A percentile compares a stretch with the other conserved stretches of the same genome.
Conservation (phyloP, 1,139 yeast species). For the Yamadazyma friedrichii region DNA sequence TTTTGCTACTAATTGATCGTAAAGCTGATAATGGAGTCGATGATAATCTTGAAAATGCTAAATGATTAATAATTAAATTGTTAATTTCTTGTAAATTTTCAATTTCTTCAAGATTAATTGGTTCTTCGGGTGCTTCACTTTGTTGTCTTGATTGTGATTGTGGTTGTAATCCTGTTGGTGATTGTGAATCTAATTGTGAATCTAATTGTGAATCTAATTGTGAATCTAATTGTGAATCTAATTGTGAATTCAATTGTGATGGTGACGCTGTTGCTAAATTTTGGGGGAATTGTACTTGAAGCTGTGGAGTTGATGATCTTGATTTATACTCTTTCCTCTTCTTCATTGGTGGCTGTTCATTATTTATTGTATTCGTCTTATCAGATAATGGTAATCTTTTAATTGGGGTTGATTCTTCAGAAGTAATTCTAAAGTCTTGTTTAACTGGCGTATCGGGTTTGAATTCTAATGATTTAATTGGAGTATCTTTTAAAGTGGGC, state of each 20-base stretch:
- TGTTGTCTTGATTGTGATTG: slow-evolving; percentile 13
- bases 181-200: slow-evolving; percentile 28
- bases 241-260: neutral
- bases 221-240: slow-evolving; percentile 23
- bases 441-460: slow-evolving; percentile 21
- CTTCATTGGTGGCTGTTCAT: slow-evolving; percentile 5
- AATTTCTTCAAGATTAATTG: slow-evolving; percentile 25
- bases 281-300: neutral
- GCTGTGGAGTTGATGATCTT: neutral
- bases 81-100: slow-evolving; percentile 50
- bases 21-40: slow-evolving; percentile 80
- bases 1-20: slow-evolving; percentile 54
- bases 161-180: slow-evolving; percentile 23
- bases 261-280: neutral
- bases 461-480: slow-evolving; percentile 1
- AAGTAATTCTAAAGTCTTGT: slow-evolving; percentile 15
- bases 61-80: slow-evolving; percentile 72
- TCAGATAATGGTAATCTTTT: slow-evolving; percentile 6
- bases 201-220: slow-evolving; percentile 23
- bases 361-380: slow-evolving; percentile 12
- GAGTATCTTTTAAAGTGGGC: slow-evolving; percentile 16
- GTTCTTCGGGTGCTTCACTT: slow-evolving; percentile 13
- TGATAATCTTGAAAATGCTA: slow-evolving; percentile 85
- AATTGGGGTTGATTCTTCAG: slow-evolving; percentile 26
- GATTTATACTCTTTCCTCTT: slow-evolving; percentile 1